Evolutionary conservation across 1,284 basidiomycete genomes (phyloP).

Genomic region (Microbotryum intermedium): DNA sequence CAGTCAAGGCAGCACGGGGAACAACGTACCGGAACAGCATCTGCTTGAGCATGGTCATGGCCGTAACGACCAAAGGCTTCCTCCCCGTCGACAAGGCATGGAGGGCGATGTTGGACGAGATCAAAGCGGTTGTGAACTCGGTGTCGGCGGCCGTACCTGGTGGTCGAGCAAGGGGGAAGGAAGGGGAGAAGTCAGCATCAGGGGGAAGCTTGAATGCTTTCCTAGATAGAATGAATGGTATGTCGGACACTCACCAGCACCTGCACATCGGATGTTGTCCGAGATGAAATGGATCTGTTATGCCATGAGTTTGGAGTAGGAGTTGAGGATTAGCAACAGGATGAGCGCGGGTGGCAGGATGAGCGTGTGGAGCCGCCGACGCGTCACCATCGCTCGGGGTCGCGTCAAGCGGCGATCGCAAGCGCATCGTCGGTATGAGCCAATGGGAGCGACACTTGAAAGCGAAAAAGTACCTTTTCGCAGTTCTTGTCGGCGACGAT

Average conservation of each 20-base stretch:
- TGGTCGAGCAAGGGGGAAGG: neutral
- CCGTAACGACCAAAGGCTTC: conserved; percentile 83
- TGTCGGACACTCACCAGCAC: conserved; percentile 76
- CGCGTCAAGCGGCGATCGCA: neutral
- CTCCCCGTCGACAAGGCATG: conserved; percentile 76
- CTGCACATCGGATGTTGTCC: conserved; percentile 91
- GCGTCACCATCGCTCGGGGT: no score
- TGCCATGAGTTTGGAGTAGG: neutral
- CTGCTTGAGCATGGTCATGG: conserved; percentile 97
- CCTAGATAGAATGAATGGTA: neutral
- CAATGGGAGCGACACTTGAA: neutral
- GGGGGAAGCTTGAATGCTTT: no score
- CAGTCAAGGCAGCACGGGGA: neutral
- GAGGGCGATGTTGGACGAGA: conserved; percentile 86
- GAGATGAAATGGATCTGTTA: conserved; percentile 90
- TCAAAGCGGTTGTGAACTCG: conserved; percentile 57
- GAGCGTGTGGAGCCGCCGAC: no score
- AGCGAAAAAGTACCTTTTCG: conserved; percentile 65
- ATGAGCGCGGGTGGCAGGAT: no score
- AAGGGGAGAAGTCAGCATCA: neutral
- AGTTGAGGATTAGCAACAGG: no score
- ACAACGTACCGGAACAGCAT: conserved; percentile 60
- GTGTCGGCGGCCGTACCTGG: conserved; percentile 15
- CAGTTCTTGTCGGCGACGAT: conserved; percentile 99
- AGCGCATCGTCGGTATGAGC: neutral